Conservation (phyloP, 805 yeast genomes). For the Sugiyamaella mastotermitis region DNA sequence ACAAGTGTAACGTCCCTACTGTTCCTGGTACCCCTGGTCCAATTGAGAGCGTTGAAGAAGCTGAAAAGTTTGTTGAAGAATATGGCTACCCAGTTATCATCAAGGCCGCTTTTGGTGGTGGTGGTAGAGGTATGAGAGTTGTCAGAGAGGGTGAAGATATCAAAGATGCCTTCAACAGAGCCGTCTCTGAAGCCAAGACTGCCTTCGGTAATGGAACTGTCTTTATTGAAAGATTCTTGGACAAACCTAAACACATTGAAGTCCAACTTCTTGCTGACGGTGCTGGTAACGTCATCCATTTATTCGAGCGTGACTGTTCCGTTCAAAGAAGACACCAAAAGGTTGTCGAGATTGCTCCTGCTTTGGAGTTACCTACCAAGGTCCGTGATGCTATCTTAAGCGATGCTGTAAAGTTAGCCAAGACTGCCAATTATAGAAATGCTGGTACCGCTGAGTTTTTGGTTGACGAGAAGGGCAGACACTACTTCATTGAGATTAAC, state of each 20-base stretch:
- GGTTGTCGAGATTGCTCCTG: conserved; percentile 98
- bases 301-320: conserved; percentile 98
- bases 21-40: conserved; percentile 99
- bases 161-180: conserved; percentile 87
- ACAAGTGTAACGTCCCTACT: conserved; percentile 74
- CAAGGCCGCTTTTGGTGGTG: conserved; percentile 99
- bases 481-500: conserved; percentile 95
- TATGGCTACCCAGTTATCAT: conserved; percentile 95
- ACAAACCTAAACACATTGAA: conserved; percentile 96
- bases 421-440: conserved; percentile 81
- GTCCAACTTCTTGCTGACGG: conserved; percentile 92
- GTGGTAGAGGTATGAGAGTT: conserved; percentile 99
- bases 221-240: conserved; percentile 91
- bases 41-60: conserved; percentile 72
- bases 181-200: conserved; percentile 87
- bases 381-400: conserved; percentile 89
- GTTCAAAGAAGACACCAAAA: conserved; percentile 99
- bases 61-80: conserved; percentile 67
- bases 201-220: conserved; percentile 99
- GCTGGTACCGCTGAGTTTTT: conserved; percentile 99
- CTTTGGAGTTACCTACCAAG: conserved; percentile 73
- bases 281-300: conserved; percentile 90
- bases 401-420: conserved; percentile 92
- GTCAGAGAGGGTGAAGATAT: conserved; percentile 94
- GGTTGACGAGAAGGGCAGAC: conserved; percentile 89